Conservation (phyloP, 371 early-diverging fungal genomes). For the Conidiobolus incongruus region DNA sequence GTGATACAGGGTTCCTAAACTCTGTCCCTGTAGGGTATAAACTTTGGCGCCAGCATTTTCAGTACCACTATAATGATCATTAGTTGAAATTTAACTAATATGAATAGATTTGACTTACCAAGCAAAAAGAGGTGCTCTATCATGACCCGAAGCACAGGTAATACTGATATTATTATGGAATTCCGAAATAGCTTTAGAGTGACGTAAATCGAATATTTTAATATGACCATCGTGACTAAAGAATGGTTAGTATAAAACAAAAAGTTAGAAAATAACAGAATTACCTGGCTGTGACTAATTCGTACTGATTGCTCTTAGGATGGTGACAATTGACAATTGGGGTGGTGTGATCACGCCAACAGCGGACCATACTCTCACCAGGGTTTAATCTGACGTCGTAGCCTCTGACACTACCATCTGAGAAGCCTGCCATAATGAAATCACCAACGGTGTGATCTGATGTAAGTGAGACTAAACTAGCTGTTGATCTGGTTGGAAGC, state of each 20-base stretch:
- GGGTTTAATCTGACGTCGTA: slow-evolving; percentile 45
- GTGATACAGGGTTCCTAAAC: slow-evolving; percentile 19
- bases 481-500: slow-evolving; percentile 38
- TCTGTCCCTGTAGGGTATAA: slow-evolving; percentile 19
- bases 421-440: slow-evolving; percentile 52
- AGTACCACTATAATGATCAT: slow-evolving; percentile 14
- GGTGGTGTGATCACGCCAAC: slow-evolving; percentile 37
- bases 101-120: slow-evolving; percentile 14
- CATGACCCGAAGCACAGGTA: slow-evolving; percentile 37
- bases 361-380: slow-evolving; percentile 25
- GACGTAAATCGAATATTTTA: slow-evolving; percentile 66
- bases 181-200: slow-evolving; percentile 18
- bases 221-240: slow-evolving; percentile 37
- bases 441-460: slow-evolving; percentile 40
- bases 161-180: slow-evolving; percentile 22
- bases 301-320: slow-evolving; percentile 32
- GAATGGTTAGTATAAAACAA: neutral
- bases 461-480: slow-evolving; percentile 42
- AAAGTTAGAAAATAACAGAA: neutral
- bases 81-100: neutral
- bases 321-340: slow-evolving; percentile 36
- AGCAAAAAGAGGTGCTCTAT: slow-evolving; percentile 28
- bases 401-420: slow-evolving; percentile 54
- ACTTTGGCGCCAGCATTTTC: slow-evolving; percentile 22
- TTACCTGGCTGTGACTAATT: slow-evolving; percentile 26